Percentiles rank a stretch among this genome's conserved stretches.
These are phyloP conservation scores for Tardiomyces depauwii DNA, from an alignment of 1,139 yeast genomes.

Conservation along the genomic window DNA sequence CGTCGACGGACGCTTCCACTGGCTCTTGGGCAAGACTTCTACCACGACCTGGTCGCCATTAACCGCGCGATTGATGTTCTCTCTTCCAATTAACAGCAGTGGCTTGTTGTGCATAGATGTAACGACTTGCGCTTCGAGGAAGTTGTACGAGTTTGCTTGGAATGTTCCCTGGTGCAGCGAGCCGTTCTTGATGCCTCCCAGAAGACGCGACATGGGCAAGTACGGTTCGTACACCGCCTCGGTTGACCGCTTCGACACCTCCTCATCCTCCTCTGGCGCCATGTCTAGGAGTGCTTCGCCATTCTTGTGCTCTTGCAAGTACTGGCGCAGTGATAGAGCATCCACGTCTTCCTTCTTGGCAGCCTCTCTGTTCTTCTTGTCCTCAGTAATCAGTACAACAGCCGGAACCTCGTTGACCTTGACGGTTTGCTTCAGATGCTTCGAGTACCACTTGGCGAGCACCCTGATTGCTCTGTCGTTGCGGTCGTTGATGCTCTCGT, in stretches of 20 bases:
- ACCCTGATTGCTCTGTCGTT: constrained; percentile 85
- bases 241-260: constrained; percentile 14
- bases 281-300: constrained; percentile 71
- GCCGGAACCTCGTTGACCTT: constrained; percentile 32
- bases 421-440: constrained; percentile 40
- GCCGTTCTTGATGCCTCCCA: constrained; percentile 87
- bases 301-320: constrained; percentile 62
- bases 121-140: constrained; percentile 75
- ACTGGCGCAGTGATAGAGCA: constrained; percentile 50
- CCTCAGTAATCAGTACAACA: constrained; percentile 66
- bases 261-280: constrained; percentile 38
- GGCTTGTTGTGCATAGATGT: constrained; percentile 74
- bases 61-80: constrained; percentile 79
- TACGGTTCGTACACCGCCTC: constrained; percentile 52
- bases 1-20: constrained; percentile 83
- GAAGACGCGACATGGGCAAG: constrained; percentile 65
- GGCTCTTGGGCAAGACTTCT: constrained; percentile 71
- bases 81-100: constrained; percentile 68
- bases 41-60: constrained; percentile 88
- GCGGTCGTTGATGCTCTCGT: constrained; percentile 78
- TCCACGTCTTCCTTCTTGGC: constrained; percentile 45
- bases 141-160: constrained; percentile 74
- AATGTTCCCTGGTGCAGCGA: constrained; percentile 79
- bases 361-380: constrained; percentile 50
- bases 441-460: constrained; percentile 58